Evolutionary conservation across 768 basidiomycete genomes (phyloP).

Genomic region (Russula earlei): DNA sequence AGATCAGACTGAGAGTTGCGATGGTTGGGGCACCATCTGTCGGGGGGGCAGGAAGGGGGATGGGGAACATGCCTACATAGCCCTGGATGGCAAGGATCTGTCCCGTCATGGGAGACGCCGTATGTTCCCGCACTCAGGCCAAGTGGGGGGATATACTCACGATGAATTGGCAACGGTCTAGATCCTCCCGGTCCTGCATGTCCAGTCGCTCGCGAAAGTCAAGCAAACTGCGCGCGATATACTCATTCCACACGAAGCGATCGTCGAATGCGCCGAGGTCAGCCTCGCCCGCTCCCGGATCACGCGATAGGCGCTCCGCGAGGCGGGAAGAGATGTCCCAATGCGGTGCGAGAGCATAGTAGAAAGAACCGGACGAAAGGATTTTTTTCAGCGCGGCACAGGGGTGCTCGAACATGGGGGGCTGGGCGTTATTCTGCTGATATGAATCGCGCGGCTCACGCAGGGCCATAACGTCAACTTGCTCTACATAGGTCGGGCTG

Average conservation of each 20-base stretch:
- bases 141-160: slow-evolving; percentile 36
- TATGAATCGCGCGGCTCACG: slow-evolving; percentile 39
- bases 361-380: slow-evolving; percentile 85
- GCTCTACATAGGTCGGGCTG: slow-evolving; percentile 47
- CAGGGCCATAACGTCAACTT: slow-evolving; percentile 34
- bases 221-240: slow-evolving; percentile 75
- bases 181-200: slow-evolving; percentile 51
- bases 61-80: slow-evolving; percentile 73
- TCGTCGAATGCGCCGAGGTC: slow-evolving; percentile 65
- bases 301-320: slow-evolving; percentile 53
- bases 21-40: slow-evolving; percentile 62
- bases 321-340: slow-evolving; percentile 91
- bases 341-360: slow-evolving; percentile 70
- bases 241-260: slow-evolving; percentile 93
- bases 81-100: slow-evolving; percentile 91
- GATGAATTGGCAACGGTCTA: slow-evolving; percentile 80
- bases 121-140: slow-evolving; percentile 8
- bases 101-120: neutral
- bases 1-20: slow-evolving; percentile 73
- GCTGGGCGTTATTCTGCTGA: slow-evolving; percentile 27
- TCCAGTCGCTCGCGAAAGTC: slow-evolving; percentile 81
- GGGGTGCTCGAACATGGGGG: slow-evolving; percentile 77
- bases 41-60: slow-evolving; percentile 69
- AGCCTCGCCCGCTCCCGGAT: slow-evolving; percentile 31
- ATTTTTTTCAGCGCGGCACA: slow-evolving; percentile 86